Base-by-base conservation (phyloP, 2,329 filamentous ascomycete species). In the Rutstroemia sp. region DNA sequence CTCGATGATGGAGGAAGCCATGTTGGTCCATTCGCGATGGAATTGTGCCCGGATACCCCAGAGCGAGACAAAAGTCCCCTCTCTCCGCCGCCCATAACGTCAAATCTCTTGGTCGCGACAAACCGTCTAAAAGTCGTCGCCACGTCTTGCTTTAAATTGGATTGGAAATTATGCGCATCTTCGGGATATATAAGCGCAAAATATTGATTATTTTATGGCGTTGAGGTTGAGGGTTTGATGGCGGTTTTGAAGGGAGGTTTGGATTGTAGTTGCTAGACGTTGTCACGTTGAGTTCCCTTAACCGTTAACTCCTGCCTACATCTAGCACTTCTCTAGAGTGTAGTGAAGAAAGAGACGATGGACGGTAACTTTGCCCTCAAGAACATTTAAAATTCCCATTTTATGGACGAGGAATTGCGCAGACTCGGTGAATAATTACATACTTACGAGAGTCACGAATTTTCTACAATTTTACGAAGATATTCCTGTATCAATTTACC, bases 1-100 rank as follows among this genome's bases (percentile, higher is more conserved):
- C 75, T 73, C 60, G 75, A 70, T 61, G 78, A 77, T 65, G 82
- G 79, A 65, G 82, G 77, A 62, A 79, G 79, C 85, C 86, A 88
- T 77, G 74, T 70, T 65, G 79, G 75, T 74, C 82, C 79, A 57
- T 59, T 61, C 54, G 59, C 42, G 58, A 65, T 66, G 63, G 59
- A 63, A 59, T 60, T 57, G 48, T 58, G 54, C 30, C 59, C 59
- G 51, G 57, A 61, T 46, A 57, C 58, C 53, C 62, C 61, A 59
- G 57, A 54, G 62, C 59, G 62, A 55, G 65, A 66, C 57, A 61
- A 63, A 61, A 64, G 64, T 54, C 54, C 59, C 56, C 60, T 57
- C 57, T 59, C 57, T 54, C 53, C 53, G 49, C 39, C 50, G 49
- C 55, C 54, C 54, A 56, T 56, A 56, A 56, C 49, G 49, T 45